Evolutionary conservation across 176 grass and related monocot genomes (phyloP), one percentile per base, ranked within the genome.

Genomic region (Tillandsia fasciculata): DNA sequence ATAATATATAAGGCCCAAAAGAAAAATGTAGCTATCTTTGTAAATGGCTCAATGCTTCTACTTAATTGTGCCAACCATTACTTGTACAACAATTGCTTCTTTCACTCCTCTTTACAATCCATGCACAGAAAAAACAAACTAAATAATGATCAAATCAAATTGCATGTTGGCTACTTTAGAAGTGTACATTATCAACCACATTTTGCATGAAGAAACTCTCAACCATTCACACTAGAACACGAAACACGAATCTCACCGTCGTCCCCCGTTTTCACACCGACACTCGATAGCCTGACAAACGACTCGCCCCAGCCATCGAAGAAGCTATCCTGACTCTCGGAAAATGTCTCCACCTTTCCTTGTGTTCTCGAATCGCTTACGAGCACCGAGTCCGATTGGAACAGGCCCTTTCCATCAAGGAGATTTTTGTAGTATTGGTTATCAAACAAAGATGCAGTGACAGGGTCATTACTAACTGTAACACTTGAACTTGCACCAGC

Each of bases 381-480:
- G 28, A 97, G 89, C 65, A 74, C 86, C 49, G 93, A 83, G 76
- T 97, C 93, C 11, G 93, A 89, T 50, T 74, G 83, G 70, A 97
- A 72, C 42, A 97, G 78, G 24, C 93, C 93, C 17, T 74, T 83
- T 57, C 87, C 87, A 6, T 50, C 75, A 48, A 97, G 72, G 48
- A 92, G 81, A 77, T 92, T 97, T 64, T 3, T 63, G 84, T 81
- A 97, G 81, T 97, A 97, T 9, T 84, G 81, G 79, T 90, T 97
- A 68, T 97, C 89, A 66, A 97, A 97, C 33, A 47, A 52, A 53
- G 75, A 52, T 64, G 86, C 79, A 27, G 89, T 92, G 9, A 85
- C 89, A 11, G 78, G 63, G 68, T 92, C 93, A 72, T 88, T 91
- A 29, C 42, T 82, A 72, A 97, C 93, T 8, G 79, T 64, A 18